Conservation (phyloP, 164 flowering plant species). For the Stephania yunnanensis region DNA sequence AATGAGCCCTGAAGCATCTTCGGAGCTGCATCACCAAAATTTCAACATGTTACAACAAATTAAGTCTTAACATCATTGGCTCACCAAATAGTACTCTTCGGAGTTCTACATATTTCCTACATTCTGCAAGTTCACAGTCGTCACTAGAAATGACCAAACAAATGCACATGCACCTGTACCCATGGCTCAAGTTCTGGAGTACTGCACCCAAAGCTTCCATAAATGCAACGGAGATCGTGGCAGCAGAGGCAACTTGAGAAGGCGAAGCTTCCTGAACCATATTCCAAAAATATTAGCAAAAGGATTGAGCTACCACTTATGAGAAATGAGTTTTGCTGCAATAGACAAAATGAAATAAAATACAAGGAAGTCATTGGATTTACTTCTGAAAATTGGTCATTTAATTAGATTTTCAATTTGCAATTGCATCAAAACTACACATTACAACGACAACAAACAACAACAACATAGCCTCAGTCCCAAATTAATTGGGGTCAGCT, state of each 20-base stretch:
- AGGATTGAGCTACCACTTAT: background rate
- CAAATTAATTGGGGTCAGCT: too few species aligned
- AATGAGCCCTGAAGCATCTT: slow-evolving; percentile 78
- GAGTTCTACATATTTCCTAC: background rate
- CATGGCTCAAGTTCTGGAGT: slow-evolving; percentile 60
- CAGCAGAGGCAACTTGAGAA: slow-evolving; percentile 91
- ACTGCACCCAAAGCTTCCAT: slow-evolving; percentile 87
- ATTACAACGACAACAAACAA: too few species aligned
- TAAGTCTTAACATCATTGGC: background rate
- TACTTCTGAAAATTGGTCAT: background rate
- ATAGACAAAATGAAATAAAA: background rate
- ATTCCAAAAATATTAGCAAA: background rate
- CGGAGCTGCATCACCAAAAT: slow-evolving; percentile 45
- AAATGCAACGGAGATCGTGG: slow-evolving; percentile 85
- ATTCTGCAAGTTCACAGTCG: background rate
- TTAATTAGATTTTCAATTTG: background rate
- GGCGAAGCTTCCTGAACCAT: slow-evolving; percentile 78
- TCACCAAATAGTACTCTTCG: background rate
- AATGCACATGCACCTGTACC: slow-evolving; percentile 46
- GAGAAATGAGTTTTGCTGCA: background rate
- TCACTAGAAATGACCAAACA: background rate
- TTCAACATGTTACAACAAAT: background rate
- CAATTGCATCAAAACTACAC: too few species aligned
- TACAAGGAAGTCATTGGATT: background rate
- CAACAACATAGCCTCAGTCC: too few species aligned